phyloP scores from a whole-genome alignment of 106 monocot species.

The Triglochin maritima region DNA sequence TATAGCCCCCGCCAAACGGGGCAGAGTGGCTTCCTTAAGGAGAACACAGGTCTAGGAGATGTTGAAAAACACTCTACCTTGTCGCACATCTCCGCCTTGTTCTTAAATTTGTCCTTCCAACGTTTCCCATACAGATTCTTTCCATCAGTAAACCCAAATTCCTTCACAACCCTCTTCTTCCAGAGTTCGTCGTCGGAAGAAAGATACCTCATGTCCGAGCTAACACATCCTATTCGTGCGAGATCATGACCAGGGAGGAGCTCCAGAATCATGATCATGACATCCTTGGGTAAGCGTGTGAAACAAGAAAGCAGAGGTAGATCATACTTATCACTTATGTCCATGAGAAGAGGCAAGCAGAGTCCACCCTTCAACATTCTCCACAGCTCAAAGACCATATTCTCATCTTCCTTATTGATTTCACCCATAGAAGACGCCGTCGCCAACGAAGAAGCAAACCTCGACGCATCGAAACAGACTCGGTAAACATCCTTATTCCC shows the following conservation, averaged over 20 bases:
- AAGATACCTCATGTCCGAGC: constrained; percentile 56
- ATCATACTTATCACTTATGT: constrained; percentile 52
- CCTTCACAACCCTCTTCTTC: constrained; percentile 52
- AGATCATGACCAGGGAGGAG: constrained; percentile 44
- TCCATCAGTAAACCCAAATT: constrained; percentile 21
- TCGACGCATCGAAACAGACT: constrained; percentile 36
- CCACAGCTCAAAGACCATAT: constrained; percentile 45
- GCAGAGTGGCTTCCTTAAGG: constrained; percentile 6
- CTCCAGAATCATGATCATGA: constrained; percentile 55
- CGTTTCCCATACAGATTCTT: constrained; percentile 3
- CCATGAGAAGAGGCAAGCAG: constrained; percentile 53
- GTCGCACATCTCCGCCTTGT: constrained; percentile 4
- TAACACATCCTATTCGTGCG: constrained; percentile 33
- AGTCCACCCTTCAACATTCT: constrained; percentile 52
- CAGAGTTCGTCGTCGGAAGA: constrained; percentile 56
- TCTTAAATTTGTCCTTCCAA: constrained; percentile 46
- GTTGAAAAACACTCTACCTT: not conserved
- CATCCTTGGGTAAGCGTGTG: constrained; percentile 43
- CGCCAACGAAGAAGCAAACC: constrained; percentile 30
- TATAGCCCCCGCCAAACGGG: constrained; percentile 35
- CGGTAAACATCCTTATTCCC: constrained; percentile 29
- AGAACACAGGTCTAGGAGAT: not conserved
- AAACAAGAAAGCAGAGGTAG: constrained; percentile 63
- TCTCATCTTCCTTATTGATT: constrained; percentile 32
- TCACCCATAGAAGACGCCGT: constrained; percentile 17